Base-by-base conservation (phyloP, 495 filamentous ascomycete species). In the Opeltia flavorubescens region DNA sequence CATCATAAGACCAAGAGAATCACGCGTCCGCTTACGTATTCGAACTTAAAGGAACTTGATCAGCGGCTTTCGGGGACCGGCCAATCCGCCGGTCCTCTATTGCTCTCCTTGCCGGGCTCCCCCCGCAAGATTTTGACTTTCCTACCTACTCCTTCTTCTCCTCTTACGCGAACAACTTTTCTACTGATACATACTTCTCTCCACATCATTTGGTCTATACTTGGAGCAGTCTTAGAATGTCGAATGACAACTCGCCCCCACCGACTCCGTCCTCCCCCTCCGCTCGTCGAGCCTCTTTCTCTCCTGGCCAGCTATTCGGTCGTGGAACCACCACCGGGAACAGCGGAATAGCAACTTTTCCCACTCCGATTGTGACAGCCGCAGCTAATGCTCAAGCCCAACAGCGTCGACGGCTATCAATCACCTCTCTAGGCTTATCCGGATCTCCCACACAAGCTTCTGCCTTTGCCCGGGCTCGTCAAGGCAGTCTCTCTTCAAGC, bases 361-460 rank as follows among this genome's bases (percentile, higher is more conserved):
- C 83, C 21, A 74, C 77, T 50, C 76, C 84, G 41, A 80, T 84
- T 55, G 69, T 77, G 4, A 74, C 76, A 31, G 76, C 77, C 26
- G 78, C 79, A 46, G 67, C 69, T 53, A 68, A 69, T 52, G 73
- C 75, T 34, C 77, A 79, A 58, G 57, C 70, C 21, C 79, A 83
- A 48, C 81, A 85, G 49, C 80, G 80, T 36, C 85, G 91, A 47
- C 80, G 91, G 25, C 76, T 95, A 50, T 95, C 91, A 45, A 76
- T 96, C 58, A 83, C 84, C 33, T 88, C 86, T 3, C 64, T 89
- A 48, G 88, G 88, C 34, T 71, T 94, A 30, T 84, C 83, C 21
- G 86, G 85, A 39, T 87, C 88, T 11, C 84, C 87, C 3, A 74
- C 70, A 33, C 70, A 75, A 41, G 52, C 68, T 20, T 75, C 76